A percentile compares a stretch with the other conserved stretches of the same genome.
These are phyloP conservation scores for Petunia secreta DNA, from an alignment of 257 asterid species.

Conservation along the genomic window DNA sequence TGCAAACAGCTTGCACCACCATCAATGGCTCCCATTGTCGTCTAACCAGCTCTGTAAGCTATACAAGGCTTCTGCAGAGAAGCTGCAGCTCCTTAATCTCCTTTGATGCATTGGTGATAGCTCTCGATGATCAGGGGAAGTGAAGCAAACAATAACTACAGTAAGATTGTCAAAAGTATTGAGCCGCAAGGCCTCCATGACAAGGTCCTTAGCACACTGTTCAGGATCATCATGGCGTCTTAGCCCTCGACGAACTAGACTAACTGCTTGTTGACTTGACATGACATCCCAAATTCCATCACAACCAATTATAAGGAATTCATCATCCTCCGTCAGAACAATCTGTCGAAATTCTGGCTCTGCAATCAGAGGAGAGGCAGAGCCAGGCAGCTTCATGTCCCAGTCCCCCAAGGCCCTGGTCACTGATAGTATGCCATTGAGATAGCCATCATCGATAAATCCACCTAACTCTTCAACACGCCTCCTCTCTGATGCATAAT, in stretches of 20 bases:
- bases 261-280: slow-evolving; percentile 82
- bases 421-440: slow-evolving; percentile 73
- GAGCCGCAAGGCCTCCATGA: slow-evolving; percentile 75
- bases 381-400: slow-evolving; percentile 90
- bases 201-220: slow-evolving; percentile 84
- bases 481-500: slow-evolving; percentile 51
- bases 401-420: slow-evolving; percentile 86
- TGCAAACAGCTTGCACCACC: slow-evolving; percentile 28
- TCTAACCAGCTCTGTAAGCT: slow-evolving; percentile 62
- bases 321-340: slow-evolving; percentile 67
- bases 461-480: slow-evolving; percentile 82
- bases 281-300: slow-evolving; percentile 89
- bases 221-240: slow-evolving; percentile 79
- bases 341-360: slow-evolving; percentile 77
- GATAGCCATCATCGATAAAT: slow-evolving; percentile 75
- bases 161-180: slow-evolving; percentile 80
- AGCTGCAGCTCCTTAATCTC: slow-evolving; percentile 62
- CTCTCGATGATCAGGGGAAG: slow-evolving; percentile 48
- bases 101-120: slow-evolving; percentile 37
- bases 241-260: slow-evolving; percentile 70
- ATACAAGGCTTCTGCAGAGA: slow-evolving; percentile 75
- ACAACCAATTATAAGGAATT: slow-evolving; percentile 84
- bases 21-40: slow-evolving; percentile 44
- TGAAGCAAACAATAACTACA: slow-evolving; percentile 64
- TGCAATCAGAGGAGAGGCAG: slow-evolving; percentile 75